phyloP scores from a whole-genome alignment of 257 asterid genomes.

The Cinchona pubescens region DNA sequence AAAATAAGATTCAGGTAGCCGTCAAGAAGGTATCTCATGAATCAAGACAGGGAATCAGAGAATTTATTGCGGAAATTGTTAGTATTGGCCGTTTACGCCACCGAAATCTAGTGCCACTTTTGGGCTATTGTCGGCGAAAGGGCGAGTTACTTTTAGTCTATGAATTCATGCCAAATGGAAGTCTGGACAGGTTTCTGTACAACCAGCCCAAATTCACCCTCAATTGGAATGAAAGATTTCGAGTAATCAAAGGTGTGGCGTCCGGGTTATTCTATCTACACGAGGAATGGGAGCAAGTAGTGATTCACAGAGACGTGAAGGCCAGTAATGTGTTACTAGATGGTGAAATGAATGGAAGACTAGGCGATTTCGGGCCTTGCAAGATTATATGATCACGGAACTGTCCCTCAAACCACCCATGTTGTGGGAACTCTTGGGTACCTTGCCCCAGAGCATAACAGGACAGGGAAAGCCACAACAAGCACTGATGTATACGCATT shows the following conservation, averaged over 20 bases:
- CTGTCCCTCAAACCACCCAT: slow-evolving; percentile 15
- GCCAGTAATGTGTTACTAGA: slow-evolving; percentile 29
- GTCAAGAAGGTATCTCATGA: slow-evolving; percentile 27
- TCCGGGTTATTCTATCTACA: slow-evolving; percentile 28
- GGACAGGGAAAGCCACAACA: slow-evolving; percentile 22
- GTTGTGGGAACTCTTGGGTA: slow-evolving; percentile 24
- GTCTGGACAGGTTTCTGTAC: slow-evolving; percentile 24
- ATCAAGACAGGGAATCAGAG: slow-evolving; percentile 24
- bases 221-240: slow-evolving; percentile 25
- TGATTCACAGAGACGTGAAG: slow-evolving; percentile 29
- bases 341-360: slow-evolving; percentile 24
- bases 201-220: background rate
- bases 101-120: slow-evolving; percentile 23
- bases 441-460: too few relatives aligned
- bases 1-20: slow-evolving; percentile 4
- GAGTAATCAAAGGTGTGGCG: slow-evolving; percentile 29
- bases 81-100: slow-evolving; percentile 25
- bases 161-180: slow-evolving; percentile 27
- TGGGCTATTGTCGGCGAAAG: slow-evolving; percentile 25
- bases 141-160: slow-evolving; percentile 28
- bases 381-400: slow-evolving; percentile 19
- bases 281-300: slow-evolving; percentile 22
- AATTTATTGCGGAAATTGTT: slow-evolving; percentile 26
- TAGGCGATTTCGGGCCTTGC: slow-evolving; percentile 30
- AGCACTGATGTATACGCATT: slow-evolving; percentile 24